A percentile compares a stretch with the other conserved stretches of the same genome.
Evolutionary conservation across 2,329 filamentous ascomycete species (phyloP).

Genomic region (Trichoderma sp.): DNA sequence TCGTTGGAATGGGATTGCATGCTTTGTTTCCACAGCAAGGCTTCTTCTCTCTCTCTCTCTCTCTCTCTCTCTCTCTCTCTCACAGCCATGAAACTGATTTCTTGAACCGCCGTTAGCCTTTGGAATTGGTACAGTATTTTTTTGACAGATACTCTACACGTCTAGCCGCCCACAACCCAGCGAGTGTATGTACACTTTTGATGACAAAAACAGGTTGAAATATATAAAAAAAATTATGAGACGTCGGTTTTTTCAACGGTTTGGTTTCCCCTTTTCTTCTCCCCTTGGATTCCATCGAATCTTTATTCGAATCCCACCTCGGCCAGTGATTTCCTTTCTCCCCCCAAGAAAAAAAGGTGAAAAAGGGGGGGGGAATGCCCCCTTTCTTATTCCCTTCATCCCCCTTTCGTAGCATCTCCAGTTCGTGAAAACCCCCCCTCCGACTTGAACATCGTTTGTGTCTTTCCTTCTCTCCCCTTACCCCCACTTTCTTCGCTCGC

Average conservation of each 20-base stretch:
- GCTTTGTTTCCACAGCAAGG: too few relatives aligned
- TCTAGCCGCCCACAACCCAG: conserved; percentile 10
- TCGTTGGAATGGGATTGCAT: not conserved
- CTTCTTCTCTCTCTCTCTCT: too few relatives aligned
- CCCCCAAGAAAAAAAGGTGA: not conserved
- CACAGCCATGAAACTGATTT: not conserved
- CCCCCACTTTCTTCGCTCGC: not conserved
- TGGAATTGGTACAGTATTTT: conserved; percentile 16
- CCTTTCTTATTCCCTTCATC: too few relatives aligned
- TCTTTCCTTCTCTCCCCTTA: too few relatives aligned
- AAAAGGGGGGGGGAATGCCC: too few relatives aligned
- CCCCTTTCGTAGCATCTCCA: not conserved
- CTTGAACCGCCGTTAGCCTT: not conserved
- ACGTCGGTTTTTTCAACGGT: not conserved
- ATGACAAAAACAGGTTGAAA: not conserved
- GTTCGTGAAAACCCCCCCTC: not conserved
- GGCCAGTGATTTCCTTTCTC: not conserved
- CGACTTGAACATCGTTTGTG: not conserved
- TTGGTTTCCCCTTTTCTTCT: not conserved
- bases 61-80: too few relatives aligned
- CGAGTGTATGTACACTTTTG: conserved; percentile 20
- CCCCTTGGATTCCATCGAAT: not conserved
- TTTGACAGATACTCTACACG: conserved; percentile 13
- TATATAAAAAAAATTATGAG: not conserved
- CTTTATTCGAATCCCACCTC: not conserved